Percentiles rank a stretch among this genome's conserved stretches.
These are phyloP conservation scores for Cnidoscolus chayamansa DNA, from an alignment of 441 rosid species.

Conservation along the genomic window DNA sequence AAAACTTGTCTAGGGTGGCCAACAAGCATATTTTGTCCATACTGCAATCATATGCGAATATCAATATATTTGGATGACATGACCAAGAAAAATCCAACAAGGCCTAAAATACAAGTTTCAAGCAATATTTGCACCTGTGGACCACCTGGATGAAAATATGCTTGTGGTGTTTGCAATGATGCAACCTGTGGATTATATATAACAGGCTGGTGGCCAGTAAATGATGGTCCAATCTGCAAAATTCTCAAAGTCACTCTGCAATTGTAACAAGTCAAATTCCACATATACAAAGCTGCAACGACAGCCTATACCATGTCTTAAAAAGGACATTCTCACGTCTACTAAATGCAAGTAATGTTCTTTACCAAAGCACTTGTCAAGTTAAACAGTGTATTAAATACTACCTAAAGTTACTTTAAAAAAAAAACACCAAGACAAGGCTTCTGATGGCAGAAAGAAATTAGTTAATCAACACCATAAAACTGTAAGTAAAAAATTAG, in stretches of 20 bases:
- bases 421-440: not conserved
- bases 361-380: not conserved
- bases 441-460: not conserved
- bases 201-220: conserved; percentile 65
- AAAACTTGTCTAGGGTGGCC: conserved; percentile 63
- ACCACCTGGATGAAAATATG: conserved; percentile 69
- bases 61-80: conserved; percentile 6
- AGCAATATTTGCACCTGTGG: conserved; percentile 52
- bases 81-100: not conserved
- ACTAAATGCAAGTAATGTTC: not conserved
- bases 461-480: not conserved
- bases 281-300: not conserved
- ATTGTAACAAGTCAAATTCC: not conserved
- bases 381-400: no score
- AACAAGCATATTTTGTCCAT: conserved; percentile 64
- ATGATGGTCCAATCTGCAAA: conserved; percentile 63
- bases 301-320: not conserved
- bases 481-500: not conserved
- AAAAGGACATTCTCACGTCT: not conserved
- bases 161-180: conserved; percentile 53
- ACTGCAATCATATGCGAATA: conserved; percentile 38
- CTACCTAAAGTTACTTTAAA: not conserved
- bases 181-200: conserved; percentile 60
- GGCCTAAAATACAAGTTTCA: not conserved
- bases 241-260: conserved; percentile 20